Conservation (phyloP, 176 grass and related monocot genomes). For the Microstegium vimineum region DNA sequence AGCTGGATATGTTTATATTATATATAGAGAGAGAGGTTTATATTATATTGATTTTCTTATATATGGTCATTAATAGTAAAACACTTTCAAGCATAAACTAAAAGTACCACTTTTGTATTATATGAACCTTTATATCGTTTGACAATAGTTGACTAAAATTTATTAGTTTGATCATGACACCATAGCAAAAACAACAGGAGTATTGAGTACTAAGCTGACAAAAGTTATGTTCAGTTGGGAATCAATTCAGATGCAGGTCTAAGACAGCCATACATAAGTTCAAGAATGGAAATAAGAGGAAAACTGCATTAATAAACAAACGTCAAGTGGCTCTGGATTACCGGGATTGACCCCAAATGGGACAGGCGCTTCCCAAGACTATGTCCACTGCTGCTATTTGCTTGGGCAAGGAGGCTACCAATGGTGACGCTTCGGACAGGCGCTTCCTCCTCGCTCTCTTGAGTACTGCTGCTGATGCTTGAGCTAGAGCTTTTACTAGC, state of each 20-base stretch:
- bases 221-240: not conserved
- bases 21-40: not conserved
- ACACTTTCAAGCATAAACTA: not conserved
- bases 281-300: not conserved
- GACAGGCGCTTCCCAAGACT: conserved; percentile 80
- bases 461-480: conserved; percentile 75
- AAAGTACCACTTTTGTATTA: not conserved
- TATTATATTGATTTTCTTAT: not conserved
- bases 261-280: not conserved
- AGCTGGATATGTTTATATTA: not conserved
- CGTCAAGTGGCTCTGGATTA: conserved; percentile 26
- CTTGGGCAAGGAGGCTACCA: conserved; percentile 87
- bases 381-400: conserved; percentile 52
- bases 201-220: not conserved
- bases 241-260: not conserved
- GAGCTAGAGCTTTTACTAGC: conserved; percentile 86
- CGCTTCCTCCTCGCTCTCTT: conserved; percentile 72
- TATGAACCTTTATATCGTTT: not conserved
- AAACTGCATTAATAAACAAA: not conserved
- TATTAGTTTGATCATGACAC: not conserved
- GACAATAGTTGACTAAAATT: not conserved
- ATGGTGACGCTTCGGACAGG: conserved; percentile 49
- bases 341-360: conserved; percentile 78
- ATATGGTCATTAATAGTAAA: not conserved
- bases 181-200: not conserved